These are phyloP conservation scores for Kitagawia praeruptora DNA, from an alignment of 129 eudicot genomes.

Conservation along the genomic window DNA sequence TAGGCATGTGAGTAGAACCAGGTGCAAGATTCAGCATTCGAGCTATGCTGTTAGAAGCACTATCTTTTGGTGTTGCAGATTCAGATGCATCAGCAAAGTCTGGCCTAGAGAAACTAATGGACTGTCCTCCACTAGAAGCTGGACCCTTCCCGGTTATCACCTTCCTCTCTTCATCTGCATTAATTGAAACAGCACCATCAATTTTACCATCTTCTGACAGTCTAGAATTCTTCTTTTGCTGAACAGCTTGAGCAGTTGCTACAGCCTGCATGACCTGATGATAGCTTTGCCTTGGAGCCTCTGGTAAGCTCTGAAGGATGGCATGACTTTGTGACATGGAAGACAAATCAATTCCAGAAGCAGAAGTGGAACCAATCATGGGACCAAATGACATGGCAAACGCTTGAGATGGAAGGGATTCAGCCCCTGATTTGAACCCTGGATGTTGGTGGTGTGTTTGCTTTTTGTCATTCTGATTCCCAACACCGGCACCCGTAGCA, in stretches of 20 bases:
- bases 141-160: conserved; percentile 26
- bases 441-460: conserved; percentile 48
- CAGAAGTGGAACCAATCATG: conserved; percentile 46
- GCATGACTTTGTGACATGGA: conserved; percentile 67
- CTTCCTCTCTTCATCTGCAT: conserved; percentile 66
- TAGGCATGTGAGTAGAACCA: conserved; percentile 27
- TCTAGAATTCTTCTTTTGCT: conserved; percentile 52
- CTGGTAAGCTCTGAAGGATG: conserved; percentile 49
- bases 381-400: conserved; percentile 90
- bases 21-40: conserved; percentile 42
- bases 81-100: conserved; percentile 49
- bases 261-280: conserved; percentile 50
- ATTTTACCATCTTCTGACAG: conserved; percentile 52
- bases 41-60: conserved; percentile 60
- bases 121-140: conserved; percentile 63
- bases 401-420: conserved; percentile 51
- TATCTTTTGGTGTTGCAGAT: conserved; percentile 20
- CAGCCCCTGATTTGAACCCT: conserved; percentile 39
- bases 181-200: conserved; percentile 38
- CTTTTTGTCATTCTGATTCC: conserved; percentile 54
- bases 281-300: conserved; percentile 52
- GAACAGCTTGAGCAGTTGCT: conserved; percentile 42
- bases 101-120: conserved; percentile 78
- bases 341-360: conserved; percentile 48
- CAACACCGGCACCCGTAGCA: conserved; percentile 17